Base-by-base conservation (phyloP, 768 basidiomycete genomes). In the Lactifluus piperatus region DNA sequence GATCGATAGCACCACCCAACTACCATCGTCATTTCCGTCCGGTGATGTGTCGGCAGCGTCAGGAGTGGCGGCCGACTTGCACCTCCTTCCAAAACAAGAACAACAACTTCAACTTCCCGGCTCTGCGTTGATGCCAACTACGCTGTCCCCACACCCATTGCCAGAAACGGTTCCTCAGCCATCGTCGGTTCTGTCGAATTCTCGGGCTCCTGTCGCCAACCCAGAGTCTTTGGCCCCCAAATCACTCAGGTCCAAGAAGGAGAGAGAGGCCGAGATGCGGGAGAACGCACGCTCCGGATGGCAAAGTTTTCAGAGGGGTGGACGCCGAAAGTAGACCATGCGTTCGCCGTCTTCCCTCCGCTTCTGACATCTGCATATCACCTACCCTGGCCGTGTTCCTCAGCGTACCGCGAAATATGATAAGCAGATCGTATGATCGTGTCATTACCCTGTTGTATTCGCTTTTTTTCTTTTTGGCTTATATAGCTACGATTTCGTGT, bases 1-100 rank as follows among this genome's bases (percentile, higher is more conserved):
- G 36, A 73, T 88, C 26, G 86, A 86, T 59, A 77, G 77, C 2
- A 73, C 76, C 22, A 76, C 47, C 7, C 22, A 36, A n/a, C 7
- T 51, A 29, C 44, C 57, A 24, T 37, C 27, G 27, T 43, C 46
- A 51, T n/a, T 29, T 20, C 13, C 57, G 22, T 22, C 34, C 20
- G 14, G 43, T 29, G 49, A n/a, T 18, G n/a, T 53, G 20, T 37
- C 54, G 20, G 30, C 39, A 8, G 18, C 27, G 10, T 3, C 26
- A 4, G 27, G 10, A 11, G 13, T 34, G 34, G 34, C 22, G n/a
- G 59, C 50, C 45, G 49, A 22, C 44, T 51, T 14, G 10, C 57
- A 26, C n/a, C 56, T 22, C 58, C 66, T 30, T 41, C 62, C 32
- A 22, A 64, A 50, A 60, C 58, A 36, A 2, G n/a, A n/a, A n/a